These are phyloP conservation scores for Phoma herbarum DNA, from an alignment of 2,329 filamentous ascomycete genomes.

Conservation along the genomic window DNA sequence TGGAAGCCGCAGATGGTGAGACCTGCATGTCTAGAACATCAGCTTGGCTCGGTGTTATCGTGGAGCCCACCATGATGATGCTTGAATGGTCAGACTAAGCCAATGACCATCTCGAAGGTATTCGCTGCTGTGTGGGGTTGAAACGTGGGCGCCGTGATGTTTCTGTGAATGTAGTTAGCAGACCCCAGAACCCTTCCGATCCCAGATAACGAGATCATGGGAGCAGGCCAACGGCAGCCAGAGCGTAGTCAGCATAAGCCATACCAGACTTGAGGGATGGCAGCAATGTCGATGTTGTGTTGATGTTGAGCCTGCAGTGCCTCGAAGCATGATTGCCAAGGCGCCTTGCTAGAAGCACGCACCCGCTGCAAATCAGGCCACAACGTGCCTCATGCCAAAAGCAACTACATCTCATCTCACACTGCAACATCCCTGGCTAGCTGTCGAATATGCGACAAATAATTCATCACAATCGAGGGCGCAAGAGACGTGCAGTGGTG, in stretches of 20 bases:
- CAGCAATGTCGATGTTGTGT: not conserved
- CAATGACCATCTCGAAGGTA: not conserved
- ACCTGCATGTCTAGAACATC: conserved; percentile 12
- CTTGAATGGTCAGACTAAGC: not conserved
- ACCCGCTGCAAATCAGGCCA: not conserved
- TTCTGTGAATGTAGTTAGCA: not conserved
- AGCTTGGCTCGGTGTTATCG: conserved; percentile 10
- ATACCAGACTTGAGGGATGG: not conserved
- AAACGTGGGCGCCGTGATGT: conserved; percentile 1
- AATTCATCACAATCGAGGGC: not conserved
- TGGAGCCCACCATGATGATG: conserved; percentile 8
- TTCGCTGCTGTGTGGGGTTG: not conserved
- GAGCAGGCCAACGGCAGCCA: not conserved
- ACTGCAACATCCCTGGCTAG: not conserved
- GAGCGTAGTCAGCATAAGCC: not conserved
- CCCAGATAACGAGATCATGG: not conserved
- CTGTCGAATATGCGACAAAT: not conserved
- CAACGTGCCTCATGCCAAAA: not conserved
- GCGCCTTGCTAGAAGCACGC: conserved; percentile 9
- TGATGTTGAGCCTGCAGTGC: not conserved
- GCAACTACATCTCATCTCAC: not conserved
- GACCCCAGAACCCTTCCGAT: not conserved
- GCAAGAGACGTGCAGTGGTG: not conserved
- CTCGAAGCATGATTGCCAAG: conserved; percentile 1
- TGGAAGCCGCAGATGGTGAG: conserved; percentile 10